phyloP scores from a whole-genome alignment of 2,329 filamentous ascomycete species.

The Fusarium albidum region DNA sequence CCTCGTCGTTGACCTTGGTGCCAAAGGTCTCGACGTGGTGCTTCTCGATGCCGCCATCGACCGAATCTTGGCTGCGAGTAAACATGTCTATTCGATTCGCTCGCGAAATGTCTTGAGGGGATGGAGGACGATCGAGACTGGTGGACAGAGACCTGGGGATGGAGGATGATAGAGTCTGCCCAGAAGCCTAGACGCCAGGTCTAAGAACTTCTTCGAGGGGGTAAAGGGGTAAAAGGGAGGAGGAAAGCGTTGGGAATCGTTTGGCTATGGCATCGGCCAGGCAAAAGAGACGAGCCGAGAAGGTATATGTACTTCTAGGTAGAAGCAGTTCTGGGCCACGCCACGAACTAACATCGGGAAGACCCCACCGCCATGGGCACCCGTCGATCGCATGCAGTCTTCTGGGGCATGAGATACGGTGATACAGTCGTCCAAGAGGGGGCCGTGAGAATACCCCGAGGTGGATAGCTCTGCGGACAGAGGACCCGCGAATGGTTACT shows the following conservation, averaged over 20 bases:
- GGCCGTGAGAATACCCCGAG: background rate
- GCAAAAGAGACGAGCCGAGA: background rate
- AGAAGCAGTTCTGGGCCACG: background rate
- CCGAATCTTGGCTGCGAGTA: slow-evolving; percentile 3
- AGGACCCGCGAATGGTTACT: background rate
- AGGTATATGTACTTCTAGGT: slow-evolving; percentile 25
- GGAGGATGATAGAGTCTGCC: background rate
- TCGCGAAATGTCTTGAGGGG: background rate
- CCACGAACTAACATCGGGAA: background rate
- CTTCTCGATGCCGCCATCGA: slow-evolving; percentile 8
- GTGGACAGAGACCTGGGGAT: too few relatives aligned
- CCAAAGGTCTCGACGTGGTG: slow-evolving; percentile 1
- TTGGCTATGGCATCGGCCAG: background rate
- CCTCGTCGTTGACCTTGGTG: background rate
- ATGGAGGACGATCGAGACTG: background rate
- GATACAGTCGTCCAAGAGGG: too few relatives aligned
- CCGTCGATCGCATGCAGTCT: background rate
- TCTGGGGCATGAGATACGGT: background rate
- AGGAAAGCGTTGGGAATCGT: background rate
- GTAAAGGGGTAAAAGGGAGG: background rate
- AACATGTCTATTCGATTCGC: slow-evolving; percentile 1
- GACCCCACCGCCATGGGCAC: background rate
- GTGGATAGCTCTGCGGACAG: background rate
- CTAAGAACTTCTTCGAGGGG: background rate
- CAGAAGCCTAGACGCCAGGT: slow-evolving; percentile 16